Evolutionary conservation across 352 stramenopile genomes (phyloP), one percentile per base, ranked within the genome.

Genomic region (Globisporangium cederbergense): DNA sequence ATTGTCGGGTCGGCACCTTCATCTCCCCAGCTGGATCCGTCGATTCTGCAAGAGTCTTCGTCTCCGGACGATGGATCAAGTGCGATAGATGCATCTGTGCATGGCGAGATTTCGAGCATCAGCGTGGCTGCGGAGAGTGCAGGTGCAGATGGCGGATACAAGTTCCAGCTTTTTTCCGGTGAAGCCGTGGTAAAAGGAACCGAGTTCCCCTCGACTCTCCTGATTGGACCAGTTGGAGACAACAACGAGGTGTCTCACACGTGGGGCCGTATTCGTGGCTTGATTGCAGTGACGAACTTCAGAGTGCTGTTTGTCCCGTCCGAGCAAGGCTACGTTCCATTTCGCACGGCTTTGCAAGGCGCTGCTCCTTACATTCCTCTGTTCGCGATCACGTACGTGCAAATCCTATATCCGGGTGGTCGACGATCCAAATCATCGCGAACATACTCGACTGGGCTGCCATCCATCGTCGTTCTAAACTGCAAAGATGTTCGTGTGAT

Each of bases 401-500:
- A 91, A 57, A 62, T 91, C 1, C 62, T 90, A 18, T 88, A 85
- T 72, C 74, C 80, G 34, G 72, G 75, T 46, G 84, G 84, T 11
- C 78, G 81, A 2, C 69, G 80, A 25, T 75, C 80, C 13, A 85
- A 86, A 55, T 75, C 79, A 49, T 79, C 78, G 22, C 73, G 78
- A 14, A 76, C 73, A 10, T 81, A 83, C 53, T 81, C 77, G 58
- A 74, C 74, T n/a, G 73, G 77, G 1, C 74, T 81, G 66, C 62
- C 80, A 18, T 83, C 77, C 2, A 76, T 88, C 28, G 67, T 95
- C 9, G 70, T 77, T 2, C 74, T 95, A 20, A 78, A 66, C n/a
- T 95, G 84, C 72, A 95, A 95, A 58, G 86, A 95, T 63, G 74
- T 91, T 4, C 79, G 86, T 3, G 64, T 78, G 25, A 79, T 95